Percentiles rank a stretch among this genome's conserved stretches.
These are phyloP conservation scores for Jamesozyma piceae DNA, from an alignment of 805 yeast species.

Conservation along the genomic window DNA sequence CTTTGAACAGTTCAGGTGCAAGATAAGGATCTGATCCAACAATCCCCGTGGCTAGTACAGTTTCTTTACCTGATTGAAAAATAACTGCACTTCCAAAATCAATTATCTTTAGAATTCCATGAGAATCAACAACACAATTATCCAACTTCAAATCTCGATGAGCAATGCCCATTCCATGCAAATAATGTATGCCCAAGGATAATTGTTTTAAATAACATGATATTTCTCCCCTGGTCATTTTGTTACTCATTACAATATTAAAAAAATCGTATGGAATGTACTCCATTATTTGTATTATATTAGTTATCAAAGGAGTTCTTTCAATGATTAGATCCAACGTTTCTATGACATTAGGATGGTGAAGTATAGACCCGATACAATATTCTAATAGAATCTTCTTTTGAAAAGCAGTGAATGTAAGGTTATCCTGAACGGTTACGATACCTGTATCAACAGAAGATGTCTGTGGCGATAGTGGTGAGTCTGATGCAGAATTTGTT, in stretches of 20 bases:
- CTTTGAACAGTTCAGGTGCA: constrained; percentile 75
- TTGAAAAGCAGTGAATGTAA: constrained; percentile 43
- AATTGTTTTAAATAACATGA: constrained; percentile 80
- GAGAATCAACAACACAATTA: constrained; percentile 72
- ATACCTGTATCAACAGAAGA: not conserved
- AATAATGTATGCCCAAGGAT: constrained; percentile 58
- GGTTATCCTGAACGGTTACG: not conserved
- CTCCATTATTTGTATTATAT: constrained; percentile 68
- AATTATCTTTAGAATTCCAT: constrained; percentile 75
- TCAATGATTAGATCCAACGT: constrained; percentile 75
- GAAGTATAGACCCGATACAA: constrained; percentile 66
- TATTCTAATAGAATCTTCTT: constrained; percentile 77
- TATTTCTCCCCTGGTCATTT: constrained; percentile 61
- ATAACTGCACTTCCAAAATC: constrained; percentile 92
- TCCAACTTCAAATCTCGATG: constrained; percentile 90
- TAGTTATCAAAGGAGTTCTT: constrained; percentile 35
- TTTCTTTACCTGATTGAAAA: constrained; percentile 43
- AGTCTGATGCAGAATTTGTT: constrained; percentile 32
- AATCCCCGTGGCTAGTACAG: constrained; percentile 56
- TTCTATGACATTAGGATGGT: constrained; percentile 71
- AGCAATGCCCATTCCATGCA: constrained; percentile 78
- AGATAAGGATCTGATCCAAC: constrained; percentile 95
- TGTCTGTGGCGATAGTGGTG: not conserved
- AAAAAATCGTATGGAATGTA: constrained; percentile 88
- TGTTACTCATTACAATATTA: constrained; percentile 83